Percentiles rank a stretch among this genome's conserved stretches.
Evolutionary conservation across 1,139 yeast species (phyloP).

Genomic region (Magnusiomyces magnusii): DNA sequence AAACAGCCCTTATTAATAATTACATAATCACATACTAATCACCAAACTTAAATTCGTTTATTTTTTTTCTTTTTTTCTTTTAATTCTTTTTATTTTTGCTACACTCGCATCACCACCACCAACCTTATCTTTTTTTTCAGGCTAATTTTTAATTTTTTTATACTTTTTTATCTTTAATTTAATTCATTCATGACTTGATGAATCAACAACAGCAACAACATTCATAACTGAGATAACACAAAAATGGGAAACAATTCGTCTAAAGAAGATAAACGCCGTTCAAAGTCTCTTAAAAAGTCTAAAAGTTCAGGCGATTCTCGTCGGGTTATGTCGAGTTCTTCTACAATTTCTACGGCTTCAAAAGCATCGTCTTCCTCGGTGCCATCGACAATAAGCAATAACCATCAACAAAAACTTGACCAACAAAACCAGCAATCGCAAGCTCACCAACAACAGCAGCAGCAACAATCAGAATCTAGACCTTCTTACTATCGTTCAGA

Average conservation of each 20-base stretch:
- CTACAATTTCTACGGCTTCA: neutral
- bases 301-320: conserved; percentile 26
- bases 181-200: neutral
- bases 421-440: no score
- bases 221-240: no score
- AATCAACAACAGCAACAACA: no score
- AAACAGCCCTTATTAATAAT: no score
- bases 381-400: neutral
- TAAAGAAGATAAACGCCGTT: conserved; percentile 20
- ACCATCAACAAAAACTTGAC: neutral
- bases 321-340: neutral
- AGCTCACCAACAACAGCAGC: no score
- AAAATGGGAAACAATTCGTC: conserved; percentile 36
- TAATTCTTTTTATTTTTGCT: neutral
- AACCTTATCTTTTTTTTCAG: neutral
- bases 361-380: neutral
- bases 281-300: conserved; percentile 22
- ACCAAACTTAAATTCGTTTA: no score
- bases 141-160: no score
- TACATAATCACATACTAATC: no score
- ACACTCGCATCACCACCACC: neutral
- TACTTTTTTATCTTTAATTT: no score
- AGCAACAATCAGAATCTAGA: neutral
- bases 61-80: no score
- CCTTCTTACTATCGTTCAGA: conserved; percentile 31